Percentiles rank a stretch among this genome's conserved stretches.
Evolutionary conservation across 129 eudicot genomes (phyloP).

Genomic region (Flaveria sonorensis): DNA sequence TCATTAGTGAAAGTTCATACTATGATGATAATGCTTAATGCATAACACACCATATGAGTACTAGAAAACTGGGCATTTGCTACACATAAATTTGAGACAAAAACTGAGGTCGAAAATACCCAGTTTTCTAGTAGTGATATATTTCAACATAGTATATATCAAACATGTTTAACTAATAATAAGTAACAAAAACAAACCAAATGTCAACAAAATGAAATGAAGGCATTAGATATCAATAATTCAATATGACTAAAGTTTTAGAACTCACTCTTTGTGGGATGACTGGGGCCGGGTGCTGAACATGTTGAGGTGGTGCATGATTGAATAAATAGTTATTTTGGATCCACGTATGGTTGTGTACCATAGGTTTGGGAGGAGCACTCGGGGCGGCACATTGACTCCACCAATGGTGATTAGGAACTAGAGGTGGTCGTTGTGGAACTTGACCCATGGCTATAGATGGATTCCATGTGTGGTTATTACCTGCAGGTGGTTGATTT

Average conservation of each 20-base stretch:
- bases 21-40: too few species aligned
- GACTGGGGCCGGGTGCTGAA: conserved; percentile 11
- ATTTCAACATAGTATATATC: too few species aligned
- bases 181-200: neutral
- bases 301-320: conserved; percentile 5
- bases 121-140: too few species aligned
- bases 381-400: neutral
- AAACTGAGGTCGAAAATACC: too few species aligned
- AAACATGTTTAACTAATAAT: too few species aligned
- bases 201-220: neutral
- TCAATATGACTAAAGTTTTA: neutral
- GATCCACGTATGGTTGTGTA: conserved; percentile 20
- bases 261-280: conserved; percentile 34
- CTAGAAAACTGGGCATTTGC: too few species aligned
- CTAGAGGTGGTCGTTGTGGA: conserved; percentile 18
- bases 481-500: neutral
- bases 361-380: neutral
- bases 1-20: too few species aligned
- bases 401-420: conserved; percentile 2
- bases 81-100: too few species aligned
- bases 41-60: too few species aligned
- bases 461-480: conserved; percentile 24
- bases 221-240: neutral
- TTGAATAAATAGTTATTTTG: conserved; percentile 13
- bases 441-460: conserved; percentile 18